Conservation (phyloP, 2,329 filamentous ascomycete species). For the Dactylellina sp. region DNA sequence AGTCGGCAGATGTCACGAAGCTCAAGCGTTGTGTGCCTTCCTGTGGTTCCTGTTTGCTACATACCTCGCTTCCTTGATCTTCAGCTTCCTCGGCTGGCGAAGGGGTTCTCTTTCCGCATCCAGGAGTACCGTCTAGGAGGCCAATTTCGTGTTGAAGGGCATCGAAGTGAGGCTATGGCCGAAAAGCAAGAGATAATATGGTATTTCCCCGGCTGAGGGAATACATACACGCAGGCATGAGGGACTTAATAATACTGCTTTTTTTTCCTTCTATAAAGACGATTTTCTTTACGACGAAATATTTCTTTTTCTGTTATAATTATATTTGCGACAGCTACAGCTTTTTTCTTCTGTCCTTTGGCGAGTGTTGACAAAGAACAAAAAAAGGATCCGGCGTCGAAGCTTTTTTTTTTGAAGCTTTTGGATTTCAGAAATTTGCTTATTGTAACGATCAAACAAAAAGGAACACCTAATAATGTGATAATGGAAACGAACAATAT, state of each 20-base stretch:
- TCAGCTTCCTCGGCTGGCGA: conserved; percentile 63
- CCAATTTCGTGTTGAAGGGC: conserved; percentile 37
- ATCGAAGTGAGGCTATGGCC: conserved; percentile 29
- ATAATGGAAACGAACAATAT: conserved; percentile 12
- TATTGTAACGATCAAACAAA: not conserved
- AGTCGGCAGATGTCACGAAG: conserved; percentile 65
- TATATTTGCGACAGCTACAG: not conserved
- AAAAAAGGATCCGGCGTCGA: not conserved
- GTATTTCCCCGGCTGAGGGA: not conserved
- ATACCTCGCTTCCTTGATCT: conserved; percentile 62
- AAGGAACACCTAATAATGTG: conserved; percentile 6
- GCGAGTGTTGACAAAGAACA: not conserved
- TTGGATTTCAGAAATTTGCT: not conserved
- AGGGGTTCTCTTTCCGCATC: conserved; percentile 62
- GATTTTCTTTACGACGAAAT: not conserved
- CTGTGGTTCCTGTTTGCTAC: conserved; percentile 68
- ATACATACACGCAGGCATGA: not conserved
- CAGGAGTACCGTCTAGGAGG: conserved; percentile 61
- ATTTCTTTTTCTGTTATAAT: not conserved
- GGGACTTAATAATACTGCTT: conserved; percentile 9
- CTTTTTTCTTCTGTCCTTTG: not conserved
- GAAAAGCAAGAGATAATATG: not conserved
- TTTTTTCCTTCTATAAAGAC: not conserved
- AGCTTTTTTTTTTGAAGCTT: conserved; percentile 2
- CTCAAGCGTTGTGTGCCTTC: conserved; percentile 68